These are phyloP conservation scores for Violaceomyces palustris DNA, from an alignment of 1,284 basidiomycete genomes.

Conservation along the genomic window DNA sequence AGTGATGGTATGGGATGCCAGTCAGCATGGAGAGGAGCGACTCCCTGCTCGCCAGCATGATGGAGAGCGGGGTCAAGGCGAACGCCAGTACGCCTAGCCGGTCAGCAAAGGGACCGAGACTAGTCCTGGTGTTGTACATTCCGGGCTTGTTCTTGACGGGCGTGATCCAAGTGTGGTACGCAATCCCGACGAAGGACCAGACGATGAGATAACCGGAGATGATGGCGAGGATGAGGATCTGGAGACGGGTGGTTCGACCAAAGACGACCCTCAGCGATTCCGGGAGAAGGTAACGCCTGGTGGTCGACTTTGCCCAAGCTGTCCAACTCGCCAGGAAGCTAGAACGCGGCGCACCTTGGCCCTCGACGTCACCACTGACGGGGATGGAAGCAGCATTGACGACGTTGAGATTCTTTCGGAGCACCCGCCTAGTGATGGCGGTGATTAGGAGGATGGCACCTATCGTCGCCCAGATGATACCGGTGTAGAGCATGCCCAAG, in stretches of 20 bases:
- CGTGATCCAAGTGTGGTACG: constrained; percentile 8
- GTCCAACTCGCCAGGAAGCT: neutral
- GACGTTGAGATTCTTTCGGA: too few relatives aligned
- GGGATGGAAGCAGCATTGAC: too few relatives aligned
- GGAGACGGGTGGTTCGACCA: constrained; percentile 8
- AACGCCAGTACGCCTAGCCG: constrained; percentile 13
- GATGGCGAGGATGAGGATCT: constrained; percentile 8
- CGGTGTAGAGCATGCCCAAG: constrained; percentile 14
- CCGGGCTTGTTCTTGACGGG: constrained; percentile 10
- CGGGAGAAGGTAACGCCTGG: constrained; percentile 4
- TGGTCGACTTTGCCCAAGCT: too few relatives aligned
- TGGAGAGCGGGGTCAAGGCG: constrained; percentile 11
- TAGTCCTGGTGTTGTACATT: constrained; percentile 10
- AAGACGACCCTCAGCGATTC: constrained; percentile 2
- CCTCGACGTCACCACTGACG: neutral
- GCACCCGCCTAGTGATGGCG: neutral
- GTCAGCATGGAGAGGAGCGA: constrained; percentile 9
- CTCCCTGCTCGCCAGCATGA: constrained; percentile 12
- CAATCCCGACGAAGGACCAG: constrained; percentile 9
- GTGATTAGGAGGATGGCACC: constrained; percentile 1
- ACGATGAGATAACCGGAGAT: constrained; percentile 7
- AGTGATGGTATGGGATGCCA: constrained; percentile 20
- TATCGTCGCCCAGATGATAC: constrained; percentile 11
- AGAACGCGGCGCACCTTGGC: neutral
- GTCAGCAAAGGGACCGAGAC: constrained; percentile 12